Conservation (phyloP, 164 flowering plant species). For the Vitis rotundifolia region DNA sequence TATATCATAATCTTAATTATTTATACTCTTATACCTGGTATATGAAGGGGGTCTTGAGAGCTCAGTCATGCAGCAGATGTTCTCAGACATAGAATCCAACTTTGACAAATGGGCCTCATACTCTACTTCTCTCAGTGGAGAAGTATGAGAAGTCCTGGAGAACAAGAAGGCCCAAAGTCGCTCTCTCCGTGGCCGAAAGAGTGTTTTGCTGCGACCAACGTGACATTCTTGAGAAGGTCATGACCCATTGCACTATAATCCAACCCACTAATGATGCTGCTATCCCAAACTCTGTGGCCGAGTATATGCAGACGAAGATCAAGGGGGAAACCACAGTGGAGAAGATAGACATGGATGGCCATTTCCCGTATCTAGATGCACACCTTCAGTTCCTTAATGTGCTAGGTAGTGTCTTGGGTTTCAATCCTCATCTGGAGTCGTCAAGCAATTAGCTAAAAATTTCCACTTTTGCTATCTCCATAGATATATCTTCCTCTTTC, state of each 20-base stretch:
- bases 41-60: slow-evolving; percentile 58
- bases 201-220: slow-evolving; percentile 61
- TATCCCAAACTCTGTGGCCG: slow-evolving; percentile 60
- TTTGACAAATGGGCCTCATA: slow-evolving; percentile 54
- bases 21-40: no score
- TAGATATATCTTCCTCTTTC: no score
- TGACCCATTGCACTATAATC: slow-evolving; percentile 69
- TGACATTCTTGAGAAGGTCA: slow-evolving; percentile 53
- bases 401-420: slow-evolving; percentile 35
- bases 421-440: neutral
- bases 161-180: slow-evolving; percentile 65
- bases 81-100: slow-evolving; percentile 56
- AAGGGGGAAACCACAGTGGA: slow-evolving; percentile 53
- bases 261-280: slow-evolving; percentile 58
- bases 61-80: slow-evolving; percentile 43
- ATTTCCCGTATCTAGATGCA: slow-evolving; percentile 78
- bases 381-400: slow-evolving; percentile 46
- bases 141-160: slow-evolving; percentile 38
- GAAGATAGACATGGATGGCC: slow-evolving; percentile 63
- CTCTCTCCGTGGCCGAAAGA: slow-evolving; percentile 58
- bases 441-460: no score
- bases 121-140: slow-evolving; percentile 48
- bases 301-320: slow-evolving; percentile 56
- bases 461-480: no score
- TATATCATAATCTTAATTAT: no score